A percentile compares a stretch with the other conserved stretches of the same genome.
phyloP scores from a whole-genome alignment of 371 early-diverging fungal species.

The Mucor piriformis region DNA sequence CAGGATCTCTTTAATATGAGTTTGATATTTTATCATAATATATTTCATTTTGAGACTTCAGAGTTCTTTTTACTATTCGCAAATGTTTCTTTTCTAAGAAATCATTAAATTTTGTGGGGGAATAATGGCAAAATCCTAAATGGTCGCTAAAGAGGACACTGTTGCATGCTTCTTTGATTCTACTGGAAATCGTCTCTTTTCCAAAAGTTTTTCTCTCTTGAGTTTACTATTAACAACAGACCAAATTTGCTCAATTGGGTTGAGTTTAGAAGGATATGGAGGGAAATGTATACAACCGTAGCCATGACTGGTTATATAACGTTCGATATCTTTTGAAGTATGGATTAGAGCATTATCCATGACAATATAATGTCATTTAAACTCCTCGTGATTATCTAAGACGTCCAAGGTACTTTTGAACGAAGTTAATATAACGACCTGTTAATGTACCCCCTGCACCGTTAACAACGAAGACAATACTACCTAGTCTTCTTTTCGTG shows the following conservation, averaged over 20 bases:
- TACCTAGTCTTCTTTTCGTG: slow-evolving; percentile 4
- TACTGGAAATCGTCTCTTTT: not conserved
- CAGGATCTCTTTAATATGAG: slow-evolving; percentile 14
- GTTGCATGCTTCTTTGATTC: slow-evolving; percentile 1
- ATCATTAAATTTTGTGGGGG: too few species aligned
- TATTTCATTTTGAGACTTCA: slow-evolving; percentile 9
- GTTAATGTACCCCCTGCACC: too few species aligned
- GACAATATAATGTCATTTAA: slow-evolving; percentile 1
- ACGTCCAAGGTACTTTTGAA: too few species aligned
- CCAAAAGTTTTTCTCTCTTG: slow-evolving; percentile 8
- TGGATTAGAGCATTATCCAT: slow-evolving; percentile 10
- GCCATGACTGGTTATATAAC: slow-evolving; percentile 3
- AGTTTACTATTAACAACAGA: slow-evolving; percentile 7
- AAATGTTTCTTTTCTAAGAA: too few species aligned
- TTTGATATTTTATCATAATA: slow-evolving; percentile 12
- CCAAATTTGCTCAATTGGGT: slow-evolving; percentile 17
- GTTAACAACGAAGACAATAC: not conserved
- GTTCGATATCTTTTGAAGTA: slow-evolving; percentile 8
- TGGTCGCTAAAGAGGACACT: not conserved
- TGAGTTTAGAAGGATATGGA: slow-evolving; percentile 17
- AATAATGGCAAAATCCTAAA: slow-evolving; percentile 9
- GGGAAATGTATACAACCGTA: slow-evolving; percentile 14
- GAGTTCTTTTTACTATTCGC: too few species aligned
- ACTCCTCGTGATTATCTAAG: not conserved
- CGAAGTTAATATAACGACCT: too few species aligned